These are phyloP conservation scores for Pseudocercospora cruenta DNA, from an alignment of 2,329 filamentous ascomycete species.

Conservation along the genomic window DNA sequence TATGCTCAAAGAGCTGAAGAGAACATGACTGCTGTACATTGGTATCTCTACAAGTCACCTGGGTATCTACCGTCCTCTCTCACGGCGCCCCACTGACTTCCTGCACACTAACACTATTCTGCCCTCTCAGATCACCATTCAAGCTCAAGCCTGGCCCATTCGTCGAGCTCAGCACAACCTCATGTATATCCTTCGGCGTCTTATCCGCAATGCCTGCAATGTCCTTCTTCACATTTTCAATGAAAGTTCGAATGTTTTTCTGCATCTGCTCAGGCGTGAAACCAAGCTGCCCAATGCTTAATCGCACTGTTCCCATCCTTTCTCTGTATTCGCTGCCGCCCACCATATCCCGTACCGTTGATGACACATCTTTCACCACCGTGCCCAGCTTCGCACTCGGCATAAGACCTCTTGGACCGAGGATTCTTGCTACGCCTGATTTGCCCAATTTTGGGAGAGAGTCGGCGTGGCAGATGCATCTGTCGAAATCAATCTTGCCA, in stretches of 20 bases:
- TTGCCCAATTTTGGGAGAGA: slow-evolving; percentile 79
- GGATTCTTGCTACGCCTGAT: slow-evolving; percentile 74
- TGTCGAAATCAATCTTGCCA: slow-evolving; percentile 83
- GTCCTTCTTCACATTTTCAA: slow-evolving; percentile 78
- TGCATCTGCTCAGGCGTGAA: slow-evolving; percentile 87
- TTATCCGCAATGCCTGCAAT: slow-evolving; percentile 66
- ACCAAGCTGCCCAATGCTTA: slow-evolving; percentile 88
- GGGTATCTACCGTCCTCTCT: background rate
- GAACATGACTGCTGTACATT: background rate
- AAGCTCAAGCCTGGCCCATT: slow-evolving; percentile 84
- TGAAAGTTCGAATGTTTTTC: slow-evolving; percentile 78
- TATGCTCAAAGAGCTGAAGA: background rate
- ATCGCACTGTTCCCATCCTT: slow-evolving; percentile 76
- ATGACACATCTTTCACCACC: slow-evolving; percentile 77
- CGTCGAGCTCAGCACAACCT: slow-evolving; percentile 82
- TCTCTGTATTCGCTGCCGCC: slow-evolving; percentile 88
- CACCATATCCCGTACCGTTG: slow-evolving; percentile 77
- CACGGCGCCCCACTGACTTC: background rate
- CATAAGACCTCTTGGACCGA: slow-evolving; percentile 92
- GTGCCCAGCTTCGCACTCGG: slow-evolving; percentile 86
- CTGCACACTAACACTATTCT: slow-evolving; percentile 50
- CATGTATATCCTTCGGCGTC: slow-evolving; percentile 72
- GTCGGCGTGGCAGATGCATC: slow-evolving; percentile 81
- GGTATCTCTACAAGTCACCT: background rate
- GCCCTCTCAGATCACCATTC: slow-evolving; percentile 74